Base-by-base conservation (phyloP, 1,139 yeast species). In the Fermentozyma sake region DNA sequence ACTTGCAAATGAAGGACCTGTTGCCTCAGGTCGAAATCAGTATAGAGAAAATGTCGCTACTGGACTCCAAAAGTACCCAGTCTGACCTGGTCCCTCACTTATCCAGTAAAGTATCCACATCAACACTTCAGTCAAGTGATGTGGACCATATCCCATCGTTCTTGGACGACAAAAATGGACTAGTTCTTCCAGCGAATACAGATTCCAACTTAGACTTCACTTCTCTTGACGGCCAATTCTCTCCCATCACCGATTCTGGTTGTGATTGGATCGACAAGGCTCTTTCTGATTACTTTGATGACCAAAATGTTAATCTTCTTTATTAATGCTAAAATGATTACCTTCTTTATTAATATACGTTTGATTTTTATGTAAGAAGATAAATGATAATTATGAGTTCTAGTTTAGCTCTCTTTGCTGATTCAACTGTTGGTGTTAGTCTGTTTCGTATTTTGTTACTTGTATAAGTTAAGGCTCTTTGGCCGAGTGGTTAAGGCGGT, bases 181-280 rank as follows among this genome's bases (percentile, higher is more conserved):
- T 22, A 6, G 16, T 22, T 8, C n/a, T n/a, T n/a, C n/a, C n/a
- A n/a, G n/a, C n/a, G n/a, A 11, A 22, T 12, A 19, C 11, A 8
- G 24, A 12, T 7, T n/a, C 14, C 7, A 14, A 5, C n/a, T 12
- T 16, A 9, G 24, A 16, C 19, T 22, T 11, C 12, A 22, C 15
- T 5, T 16, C 17, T 26, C n/a, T n/a, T n/a, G n/a, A n/a, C n/a
- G n/a, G n/a, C n/a, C 26, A 38, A 28, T 26, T 39, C 9, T 58
- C 66, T n/a, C 70, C 72, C 5, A 43, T 52, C 6, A 58, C 68
- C 8, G 74, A 68, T 24, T 67, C 74, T 3, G 76, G 76, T 1
- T 69, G 76, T 52, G 71, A 68, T 36, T 69, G 75, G 74, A 66
- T 69, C 23, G 76, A 69, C 40, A 68, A 66, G 31, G 52, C 52